Evolutionary conservation across 352 stramenopile genomes (phyloP), one percentile per base, ranked within the genome.

Genomic region (Globisporangium spiculum): DNA sequence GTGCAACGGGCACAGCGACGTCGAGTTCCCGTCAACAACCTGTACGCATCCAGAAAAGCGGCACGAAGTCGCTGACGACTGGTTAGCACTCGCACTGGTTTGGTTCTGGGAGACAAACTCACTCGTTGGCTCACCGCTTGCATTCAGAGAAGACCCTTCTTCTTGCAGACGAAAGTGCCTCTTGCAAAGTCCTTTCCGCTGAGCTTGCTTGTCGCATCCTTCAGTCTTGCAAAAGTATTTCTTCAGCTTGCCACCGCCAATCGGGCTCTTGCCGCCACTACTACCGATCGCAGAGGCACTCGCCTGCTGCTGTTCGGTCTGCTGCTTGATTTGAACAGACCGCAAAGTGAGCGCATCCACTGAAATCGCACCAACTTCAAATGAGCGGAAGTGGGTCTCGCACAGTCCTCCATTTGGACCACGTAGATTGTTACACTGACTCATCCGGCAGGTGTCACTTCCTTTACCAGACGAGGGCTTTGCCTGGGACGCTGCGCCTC

Each of bases 211-310:
- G 12, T 74, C 76, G 60, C 82, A 92, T 0, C 78, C 79, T 20
- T 89, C 79, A 26, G 76, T 73, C 68, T 78, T 84, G 74, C 84
- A 92, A 52, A 84, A 90, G 59, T 90, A 91, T 64, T 89, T 91
- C 59, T 76, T 86, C n/a, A 75, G 16, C 56, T 78, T 78, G 8
- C 63, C 61, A 26, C 27, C 69, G 18, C 54, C 53, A 18, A 30
- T 60, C 20, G 56, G 50, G 22, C 36, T 75, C 54, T 64, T 26
- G 70, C 48, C 32, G 26, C 60, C 67, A 71, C 57, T 59, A 53
- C 48, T 36, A 65, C 63, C 69, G 38, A 34, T 61, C 71, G 69
- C 20, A 48, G 41, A 0, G 63, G 68, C 53, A 50, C 53, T 41
- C 75, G 68, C 50, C 72, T 62, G 54, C 9, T 75, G 66, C 41